Base-by-base conservation (phyloP, 2,329 filamentous ascomycete species). In the Amphichorda felina region DNA sequence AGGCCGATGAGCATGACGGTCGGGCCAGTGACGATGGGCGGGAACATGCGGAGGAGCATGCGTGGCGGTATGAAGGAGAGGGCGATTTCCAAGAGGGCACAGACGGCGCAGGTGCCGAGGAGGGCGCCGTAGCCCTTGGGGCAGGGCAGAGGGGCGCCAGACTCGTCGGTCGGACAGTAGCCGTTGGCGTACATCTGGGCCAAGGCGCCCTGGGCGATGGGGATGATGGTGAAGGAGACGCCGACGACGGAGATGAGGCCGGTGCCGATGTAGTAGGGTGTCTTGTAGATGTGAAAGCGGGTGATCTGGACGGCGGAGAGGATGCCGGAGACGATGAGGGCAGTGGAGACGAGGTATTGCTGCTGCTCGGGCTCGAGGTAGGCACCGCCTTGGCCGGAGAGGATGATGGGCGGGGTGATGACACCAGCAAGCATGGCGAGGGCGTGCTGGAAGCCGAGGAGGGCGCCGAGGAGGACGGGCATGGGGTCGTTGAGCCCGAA, bases 401-500 rank as follows among this genome's bases (percentile, higher is more conserved):
- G 71, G 41, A 88, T 78, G 37, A 91, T 72, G 2, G 84, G 82
- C 25, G 84, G 84, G 2, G 82, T 82, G 40, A 91, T 87, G 45
- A 88, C 69, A 25, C 75, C 75, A 9, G 76, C 78, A 40, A 82
- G 56, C 82, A 91, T 88, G 38, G 82, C 75, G 29, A 91, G 62
- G 2, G 83, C 69, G 53, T 91, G 84, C 48, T 91, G 84, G 35
- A 91, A 73, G 14, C 84, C 84, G 2, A 91, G 70, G 2, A 91
- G 62, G 3, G 88, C 52, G 8, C 79, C 81, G 14, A 91, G 62
- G 7, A 88, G 50, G 8, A 89, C 72, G 4, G 84, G 84, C 70
- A 91, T 83, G 38, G 61, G 63, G 55, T 88, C 82, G 46, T 89
- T 72, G 27, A 89, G 73, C n/a, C 83, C 84, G 49, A 89, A 91